phyloP scores from a whole-genome alignment of 768 basidiomycete genomes.

The Kwoniella dejecticola region DNA sequence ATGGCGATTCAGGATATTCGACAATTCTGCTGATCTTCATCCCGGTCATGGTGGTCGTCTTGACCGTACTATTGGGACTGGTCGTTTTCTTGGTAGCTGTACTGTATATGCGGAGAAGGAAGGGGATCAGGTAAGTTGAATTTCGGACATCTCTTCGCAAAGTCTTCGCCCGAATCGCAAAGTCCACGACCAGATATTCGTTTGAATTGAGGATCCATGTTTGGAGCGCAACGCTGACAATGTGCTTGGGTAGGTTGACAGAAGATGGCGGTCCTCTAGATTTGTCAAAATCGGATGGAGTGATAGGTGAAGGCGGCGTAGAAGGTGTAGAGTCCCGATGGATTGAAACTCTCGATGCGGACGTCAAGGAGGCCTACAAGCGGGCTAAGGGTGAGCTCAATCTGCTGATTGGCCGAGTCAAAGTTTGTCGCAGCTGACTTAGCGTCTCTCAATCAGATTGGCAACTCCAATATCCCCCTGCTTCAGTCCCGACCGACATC shows the following conservation, averaged over 20 bases:
- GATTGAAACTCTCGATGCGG: constrained; percentile 79
- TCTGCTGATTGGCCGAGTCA: background rate
- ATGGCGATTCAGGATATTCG: constrained; percentile 20
- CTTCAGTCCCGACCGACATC: constrained; percentile 96
- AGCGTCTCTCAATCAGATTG: constrained; percentile 49
- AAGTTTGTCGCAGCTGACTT: background rate
- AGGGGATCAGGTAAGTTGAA: constrained; percentile 46
- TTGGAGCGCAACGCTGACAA: too few relatives aligned
- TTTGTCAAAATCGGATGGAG: constrained; percentile 80
- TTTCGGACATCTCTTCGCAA: background rate
- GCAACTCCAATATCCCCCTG: constrained; percentile 79
- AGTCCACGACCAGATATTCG: too few relatives aligned
- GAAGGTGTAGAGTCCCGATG: constrained; percentile 89
- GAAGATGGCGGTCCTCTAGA: constrained; percentile 92
- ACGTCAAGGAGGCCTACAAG: constrained; percentile 68
- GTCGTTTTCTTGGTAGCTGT: constrained; percentile 88
- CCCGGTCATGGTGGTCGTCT: constrained; percentile 88
- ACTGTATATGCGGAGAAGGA: constrained; percentile 64
- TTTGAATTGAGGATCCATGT: too few relatives aligned
- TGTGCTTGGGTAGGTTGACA: too few relatives aligned
- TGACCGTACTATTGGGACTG: constrained; percentile 88
- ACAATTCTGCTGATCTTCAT: constrained; percentile 65
- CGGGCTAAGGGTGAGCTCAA: constrained; percentile 76
- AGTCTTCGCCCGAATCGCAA: constrained; percentile 73
- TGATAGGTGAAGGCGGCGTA: constrained; percentile 88